Evolutionary conservation across 139 green algal species (phyloP).

Genomic region (Parachlorella kessleri): DNA sequence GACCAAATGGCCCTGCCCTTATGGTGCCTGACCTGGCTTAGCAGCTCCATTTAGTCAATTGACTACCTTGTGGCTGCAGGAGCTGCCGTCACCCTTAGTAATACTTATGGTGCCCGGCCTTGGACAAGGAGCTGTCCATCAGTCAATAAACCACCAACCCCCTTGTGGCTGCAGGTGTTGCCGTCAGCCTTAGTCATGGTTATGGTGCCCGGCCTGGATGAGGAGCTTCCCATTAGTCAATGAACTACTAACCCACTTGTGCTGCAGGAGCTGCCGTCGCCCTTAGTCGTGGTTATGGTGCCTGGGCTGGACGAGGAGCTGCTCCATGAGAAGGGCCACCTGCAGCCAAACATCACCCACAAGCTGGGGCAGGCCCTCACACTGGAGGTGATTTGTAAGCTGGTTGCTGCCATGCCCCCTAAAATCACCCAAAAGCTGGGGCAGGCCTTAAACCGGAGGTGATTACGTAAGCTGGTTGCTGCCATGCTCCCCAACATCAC

Average conservation of each 20-base stretch:
- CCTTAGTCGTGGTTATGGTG: conserved; percentile 56
- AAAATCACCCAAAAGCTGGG: no score
- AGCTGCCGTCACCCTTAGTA: conserved; percentile 30
- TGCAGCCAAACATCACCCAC: no score
- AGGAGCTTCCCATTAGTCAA: conserved; percentile 39
- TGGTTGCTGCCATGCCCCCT: no score
- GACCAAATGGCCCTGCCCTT: no score
- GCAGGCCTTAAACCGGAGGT: no score
- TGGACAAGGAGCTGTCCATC: conserved; percentile 30
- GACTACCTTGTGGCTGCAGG: conserved; percentile 39
- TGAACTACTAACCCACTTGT: no score
- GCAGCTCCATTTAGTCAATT: no score
- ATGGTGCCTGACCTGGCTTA: conserved; percentile 53
- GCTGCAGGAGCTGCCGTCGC: conserved; percentile 30
- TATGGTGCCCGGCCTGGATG: conserved; percentile 55
- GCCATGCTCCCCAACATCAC: no score
- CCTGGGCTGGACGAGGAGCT: conserved; percentile 52
- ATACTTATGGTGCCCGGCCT: conserved; percentile 63
- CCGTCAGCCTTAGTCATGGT: conserved; percentile 50
- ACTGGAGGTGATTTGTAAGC: no score
- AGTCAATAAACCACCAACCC: no score
- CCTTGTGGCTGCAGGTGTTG: conserved; percentile 30
- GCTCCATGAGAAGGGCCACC: conserved; percentile 39
- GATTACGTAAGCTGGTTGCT: no score
- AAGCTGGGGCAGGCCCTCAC: no score